Percentiles rank a stretch among this genome's conserved stretches.
Evolutionary conservation across 306 rosid genomes (phyloP).

Genomic region (Hippophae tibetana): DNA sequence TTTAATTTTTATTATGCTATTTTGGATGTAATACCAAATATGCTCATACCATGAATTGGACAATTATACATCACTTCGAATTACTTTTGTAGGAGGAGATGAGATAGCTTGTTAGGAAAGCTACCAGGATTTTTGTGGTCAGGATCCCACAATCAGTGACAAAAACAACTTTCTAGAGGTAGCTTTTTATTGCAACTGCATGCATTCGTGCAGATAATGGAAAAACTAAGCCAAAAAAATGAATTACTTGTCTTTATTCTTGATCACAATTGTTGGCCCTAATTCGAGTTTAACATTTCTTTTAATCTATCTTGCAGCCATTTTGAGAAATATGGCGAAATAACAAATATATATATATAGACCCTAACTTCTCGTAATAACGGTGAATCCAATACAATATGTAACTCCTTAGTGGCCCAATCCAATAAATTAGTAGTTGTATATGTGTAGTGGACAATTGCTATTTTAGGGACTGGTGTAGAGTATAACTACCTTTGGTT

Average conservation of each 20-base stretch:
- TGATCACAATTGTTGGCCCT: neutral
- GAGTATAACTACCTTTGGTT: no score
- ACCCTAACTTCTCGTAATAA: no score
- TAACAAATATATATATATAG: constrained; percentile 68
- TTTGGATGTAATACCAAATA: neutral
- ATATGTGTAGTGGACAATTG: no score
- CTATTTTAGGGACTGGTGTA: no score
- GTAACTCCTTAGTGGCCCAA: no score
- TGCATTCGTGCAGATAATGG: neutral
- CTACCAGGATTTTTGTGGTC: constrained; percentile 87
- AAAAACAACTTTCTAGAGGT: constrained; percentile 79
- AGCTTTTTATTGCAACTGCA: constrained; percentile 18
- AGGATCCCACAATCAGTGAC: constrained; percentile 87
- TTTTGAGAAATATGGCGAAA: constrained; percentile 97
- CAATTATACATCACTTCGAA: constrained; percentile 4
- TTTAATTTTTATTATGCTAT: neutral
- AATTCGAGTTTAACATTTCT: constrained; percentile 1
- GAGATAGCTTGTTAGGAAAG: constrained; percentile 81
- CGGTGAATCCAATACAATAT: no score
- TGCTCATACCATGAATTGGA: neutral
- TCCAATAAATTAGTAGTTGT: no score
- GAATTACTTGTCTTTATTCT: neutral
- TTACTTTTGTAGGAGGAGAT: constrained; percentile 70
- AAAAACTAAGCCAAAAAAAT: neutral
- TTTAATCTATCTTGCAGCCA: constrained; percentile 45